Conservation (phyloP, 2,329 filamentous ascomycete species). For the Phialophora tarda region DNA sequence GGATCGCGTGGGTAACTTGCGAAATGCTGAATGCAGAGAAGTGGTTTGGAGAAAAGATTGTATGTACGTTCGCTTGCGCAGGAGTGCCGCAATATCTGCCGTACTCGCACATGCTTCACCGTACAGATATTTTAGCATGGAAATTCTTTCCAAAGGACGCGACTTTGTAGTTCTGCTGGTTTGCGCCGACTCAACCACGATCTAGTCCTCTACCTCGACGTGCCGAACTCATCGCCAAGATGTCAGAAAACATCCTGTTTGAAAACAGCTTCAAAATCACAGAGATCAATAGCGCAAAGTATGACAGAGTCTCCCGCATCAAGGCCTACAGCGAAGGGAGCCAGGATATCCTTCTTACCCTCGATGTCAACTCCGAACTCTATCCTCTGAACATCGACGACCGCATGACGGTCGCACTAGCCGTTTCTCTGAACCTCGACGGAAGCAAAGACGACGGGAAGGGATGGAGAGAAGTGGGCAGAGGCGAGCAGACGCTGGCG, state of each 20-base stretch:
- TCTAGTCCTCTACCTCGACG: background rate
- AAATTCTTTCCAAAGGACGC: background rate
- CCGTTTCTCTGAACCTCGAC: slow-evolving; percentile 84
- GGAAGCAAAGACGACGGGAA: slow-evolving; percentile 74
- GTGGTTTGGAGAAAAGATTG: background rate
- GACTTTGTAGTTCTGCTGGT: background rate
- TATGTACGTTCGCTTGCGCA: background rate
- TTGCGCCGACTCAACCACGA: background rate
- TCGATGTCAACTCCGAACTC: slow-evolving; percentile 94
- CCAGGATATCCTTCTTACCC: slow-evolving; percentile 74
- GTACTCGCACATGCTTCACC: slow-evolving; percentile 3
- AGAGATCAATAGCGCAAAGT: slow-evolving; percentile 80
- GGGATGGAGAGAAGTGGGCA: slow-evolving; percentile 77
- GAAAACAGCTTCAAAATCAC: slow-evolving; percentile 89
- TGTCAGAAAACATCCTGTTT: slow-evolving; percentile 89
- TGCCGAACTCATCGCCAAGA: slow-evolving; percentile 51
- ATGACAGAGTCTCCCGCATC: slow-evolving; percentile 92
- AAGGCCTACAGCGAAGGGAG: slow-evolving; percentile 64
- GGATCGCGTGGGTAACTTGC: background rate
- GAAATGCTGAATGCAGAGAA: background rate
- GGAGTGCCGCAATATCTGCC: slow-evolving; percentile 13
- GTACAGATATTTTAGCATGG: background rate
- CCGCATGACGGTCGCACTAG: slow-evolving; percentile 78
- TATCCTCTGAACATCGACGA: slow-evolving; percentile 79
- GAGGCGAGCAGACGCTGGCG: slow-evolving; percentile 62